phyloP scores from a whole-genome alignment of 257 asterid genomes.

The Nicotiana tabacum region DNA sequence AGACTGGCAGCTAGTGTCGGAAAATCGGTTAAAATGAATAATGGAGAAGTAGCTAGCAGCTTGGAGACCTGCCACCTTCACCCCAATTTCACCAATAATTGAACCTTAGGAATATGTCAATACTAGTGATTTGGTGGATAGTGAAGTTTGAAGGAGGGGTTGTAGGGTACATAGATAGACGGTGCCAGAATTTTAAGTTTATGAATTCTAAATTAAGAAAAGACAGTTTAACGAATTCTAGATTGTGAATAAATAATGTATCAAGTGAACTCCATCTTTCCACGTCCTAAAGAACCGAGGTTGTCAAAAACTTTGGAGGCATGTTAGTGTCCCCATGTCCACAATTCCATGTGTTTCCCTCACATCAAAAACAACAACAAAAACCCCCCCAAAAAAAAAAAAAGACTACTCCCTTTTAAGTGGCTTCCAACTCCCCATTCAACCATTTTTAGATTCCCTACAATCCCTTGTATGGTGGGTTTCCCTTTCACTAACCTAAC shows the following conservation, averaged over 20 bases:
- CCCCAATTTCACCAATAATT: slow-evolving; percentile 39
- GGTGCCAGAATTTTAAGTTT: too few relatives aligned
- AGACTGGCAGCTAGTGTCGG: not conserved
- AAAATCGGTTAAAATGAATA: not conserved
- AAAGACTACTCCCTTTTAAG: slow-evolving; percentile 23
- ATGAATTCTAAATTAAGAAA: too few relatives aligned
- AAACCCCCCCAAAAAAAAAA: not conserved
- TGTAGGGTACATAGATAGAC: not conserved
- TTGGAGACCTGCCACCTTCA: not conserved
- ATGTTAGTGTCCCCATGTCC: slow-evolving; percentile 41
- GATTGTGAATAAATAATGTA: not conserved
- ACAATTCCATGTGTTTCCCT: slow-evolving; percentile 39
- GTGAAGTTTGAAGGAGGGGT: slow-evolving; percentile 5
- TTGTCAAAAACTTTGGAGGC: slow-evolving; percentile 46
- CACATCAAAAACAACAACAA: slow-evolving; percentile 26
- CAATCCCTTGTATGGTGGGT: slow-evolving; percentile 35
- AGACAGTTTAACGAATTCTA: rapidly evolving
- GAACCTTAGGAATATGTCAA: slow-evolving; percentile 22
- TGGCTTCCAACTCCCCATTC: slow-evolving; percentile 77
- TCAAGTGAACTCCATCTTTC: slow-evolving; percentile 52
- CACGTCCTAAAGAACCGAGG: slow-evolving; percentile 45
- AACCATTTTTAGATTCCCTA: slow-evolving; percentile 42
- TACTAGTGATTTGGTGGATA: slow-evolving; percentile 10
- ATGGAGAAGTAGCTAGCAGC: not conserved
- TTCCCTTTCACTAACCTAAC: slow-evolving; percentile 56